Evolutionary conservation across 2,329 filamentous ascomycete genomes (phyloP), one percentile per base, ranked within the genome.

Genomic region (Alternaria tenuissima): DNA sequence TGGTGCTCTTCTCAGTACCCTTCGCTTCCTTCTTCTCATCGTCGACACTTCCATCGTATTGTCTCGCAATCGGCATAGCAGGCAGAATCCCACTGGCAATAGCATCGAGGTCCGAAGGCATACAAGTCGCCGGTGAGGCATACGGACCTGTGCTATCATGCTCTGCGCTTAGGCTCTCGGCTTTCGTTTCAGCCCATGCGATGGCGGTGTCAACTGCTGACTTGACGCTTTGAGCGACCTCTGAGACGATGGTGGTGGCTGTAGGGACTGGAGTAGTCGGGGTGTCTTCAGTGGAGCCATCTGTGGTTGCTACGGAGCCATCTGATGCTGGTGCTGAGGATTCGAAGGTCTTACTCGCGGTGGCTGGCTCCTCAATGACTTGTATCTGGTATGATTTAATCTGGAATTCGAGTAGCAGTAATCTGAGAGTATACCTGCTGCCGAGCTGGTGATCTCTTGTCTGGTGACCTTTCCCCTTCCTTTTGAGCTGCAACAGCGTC

Each of bases 131-230:
- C 5, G 68, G 71, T 22, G 70, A 75, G 5, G 67, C 54, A 30
- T 78, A 79, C 3, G 75, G 76, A 12, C 75, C 75, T n/a, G 67
- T 62, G 24, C 60, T 64, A 22, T 73, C 68, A 28, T 72, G 62
- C 7, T 66, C 59, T 16, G 41, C 55, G 28, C 64, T 59, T 42
- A 78, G 47, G 12, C 66, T 57, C 9, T 69, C 67, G 14, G 60
- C 68, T 36, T 75, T 76, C 46, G 70, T 61, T 54, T 75, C 69
- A 1, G 68, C 68, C 73, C 74, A 76, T 3, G 61, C 56, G 7
- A 74, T 59, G 2, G 63, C 71, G 7, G 63, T 63, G 4, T 69
- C 61, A 7, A 74, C 63, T 2, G 48, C 69, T 20, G 61, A 49
- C 38, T 70, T 71, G 24, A 73, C 62, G 12, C 66, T 62, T 18